Base-by-base conservation (phyloP, 1,139 yeast species). In the Candida labiduridarum region DNA sequence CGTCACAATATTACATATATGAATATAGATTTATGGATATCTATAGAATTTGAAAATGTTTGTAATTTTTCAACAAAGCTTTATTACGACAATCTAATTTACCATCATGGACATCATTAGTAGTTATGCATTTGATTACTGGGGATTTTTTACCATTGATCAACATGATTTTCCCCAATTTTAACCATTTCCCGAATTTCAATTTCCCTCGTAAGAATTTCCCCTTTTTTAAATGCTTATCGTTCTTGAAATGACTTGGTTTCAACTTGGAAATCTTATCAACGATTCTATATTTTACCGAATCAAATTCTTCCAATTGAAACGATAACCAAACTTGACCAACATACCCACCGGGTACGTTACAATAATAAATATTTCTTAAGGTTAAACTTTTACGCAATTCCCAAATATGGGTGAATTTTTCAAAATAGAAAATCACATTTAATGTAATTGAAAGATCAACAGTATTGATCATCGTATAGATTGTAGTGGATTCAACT, bases 281-380 rank as follows among this genome's bases (percentile, higher is more conserved):
- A 31, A 46, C 30, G 9, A 45, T 38, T 27, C 46, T 25, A 36
- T 33, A 35, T 15, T 38, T 41, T 10, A 50, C 14, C 34, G 29
- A 33, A 9, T 38, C 36, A 39, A 49, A 14, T 30, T 49, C 48
- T 22, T 45, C 38, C 18, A 34, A 22, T 8, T 27, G 29, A 8
- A 50, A 44, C 12, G 35, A 29, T 15, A 38, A 41, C 48, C 53
- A 50, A n/a, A 56, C 53, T 35, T 56, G 59, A 14, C 59, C 59
- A 38, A 45, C 42, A 27, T 46, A 22, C 6, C 55, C 53, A 4
- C 33, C 16, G 15, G 56, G 54, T 2, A 56, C 54, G 30, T 27
- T 27, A 45, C 59, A 56, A 30, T 53, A 44, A 41, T 56, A 56
- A 12, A 47, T 25, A 25, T 52, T 47, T 19, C 49, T 44, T 27